Evolutionary conservation across 2,329 filamentous ascomycete genomes (phyloP).

Genomic region (Arachnomyces sp.): DNA sequence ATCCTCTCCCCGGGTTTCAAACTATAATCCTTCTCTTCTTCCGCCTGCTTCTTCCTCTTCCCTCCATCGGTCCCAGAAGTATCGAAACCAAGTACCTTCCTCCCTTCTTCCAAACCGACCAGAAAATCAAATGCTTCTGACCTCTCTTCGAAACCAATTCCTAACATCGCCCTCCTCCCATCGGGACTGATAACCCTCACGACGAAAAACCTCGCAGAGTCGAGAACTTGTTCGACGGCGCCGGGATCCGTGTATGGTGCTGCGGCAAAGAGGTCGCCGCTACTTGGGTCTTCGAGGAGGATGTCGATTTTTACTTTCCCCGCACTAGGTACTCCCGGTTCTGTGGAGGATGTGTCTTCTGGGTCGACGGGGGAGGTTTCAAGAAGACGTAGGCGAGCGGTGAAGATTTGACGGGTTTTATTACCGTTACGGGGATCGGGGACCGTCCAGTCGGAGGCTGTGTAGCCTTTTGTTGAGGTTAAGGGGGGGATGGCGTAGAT

Average conservation of each 20-base stretch:
- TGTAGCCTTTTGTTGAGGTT: slow-evolving; percentile 69
- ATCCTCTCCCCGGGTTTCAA: slow-evolving; percentile 88
- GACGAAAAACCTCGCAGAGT: slow-evolving; percentile 79
- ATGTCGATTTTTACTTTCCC: slow-evolving; percentile 63
- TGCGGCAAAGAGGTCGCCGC: slow-evolving; percentile 72
- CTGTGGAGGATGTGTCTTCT: slow-evolving; percentile 11
- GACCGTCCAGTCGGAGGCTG: slow-evolving; percentile 67
- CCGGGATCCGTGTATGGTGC: slow-evolving; percentile 63
- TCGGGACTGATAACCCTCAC: slow-evolving; percentile 71
- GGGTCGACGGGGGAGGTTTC: slow-evolving; percentile 47
- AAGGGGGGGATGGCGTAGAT: slow-evolving; percentile 83
- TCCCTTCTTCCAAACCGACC: slow-evolving; percentile 69
- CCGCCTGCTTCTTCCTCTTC: slow-evolving; percentile 16
- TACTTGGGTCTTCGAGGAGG: slow-evolving; percentile 67
- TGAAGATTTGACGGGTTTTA: slow-evolving; percentile 70
- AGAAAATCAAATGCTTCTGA: slow-evolving; percentile 80
- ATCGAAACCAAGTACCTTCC: slow-evolving; percentile 61
- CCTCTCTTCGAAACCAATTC: slow-evolving; percentile 81
- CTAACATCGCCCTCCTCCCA: slow-evolving; percentile 69
- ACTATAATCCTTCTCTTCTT: slow-evolving; percentile 59
- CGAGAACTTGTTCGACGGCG: slow-evolving; percentile 68
- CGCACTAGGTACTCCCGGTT: slow-evolving; percentile 24
- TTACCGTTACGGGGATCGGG: slow-evolving; percentile 45
- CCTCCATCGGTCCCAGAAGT: slow-evolving; percentile 30
- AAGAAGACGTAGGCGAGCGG: slow-evolving; percentile 68